These are phyloP conservation scores for Tylopilus sp. DNA, from an alignment of 768 basidiomycete genomes.

Conservation along the genomic window DNA sequence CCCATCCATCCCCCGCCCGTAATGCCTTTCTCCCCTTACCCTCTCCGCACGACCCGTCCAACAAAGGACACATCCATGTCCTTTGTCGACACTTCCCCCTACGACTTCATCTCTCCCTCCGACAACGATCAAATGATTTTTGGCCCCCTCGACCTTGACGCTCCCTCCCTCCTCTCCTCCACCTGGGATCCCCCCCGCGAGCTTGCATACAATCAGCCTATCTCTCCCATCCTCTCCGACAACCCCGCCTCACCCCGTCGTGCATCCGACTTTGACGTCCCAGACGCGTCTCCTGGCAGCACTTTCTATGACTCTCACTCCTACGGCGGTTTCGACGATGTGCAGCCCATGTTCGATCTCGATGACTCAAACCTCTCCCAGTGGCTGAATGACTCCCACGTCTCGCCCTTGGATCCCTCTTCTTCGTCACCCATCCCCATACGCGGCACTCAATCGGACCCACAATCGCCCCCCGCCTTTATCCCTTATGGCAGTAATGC, in stretches of 20 bases:
- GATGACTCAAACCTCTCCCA: slow-evolving; percentile 43
- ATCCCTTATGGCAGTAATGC: slow-evolving; percentile 45
- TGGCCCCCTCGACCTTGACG: slow-evolving; percentile 34
- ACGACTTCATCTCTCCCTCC: slow-evolving; percentile 33
- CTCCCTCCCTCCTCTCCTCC: slow-evolving; percentile 25
- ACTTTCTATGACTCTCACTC: slow-evolving; percentile 34
- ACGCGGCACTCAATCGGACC: slow-evolving; percentile 41
- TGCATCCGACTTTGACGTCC: slow-evolving; percentile 39
- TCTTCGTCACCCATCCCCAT: slow-evolving; percentile 64
- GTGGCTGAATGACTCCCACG: slow-evolving; percentile 65
- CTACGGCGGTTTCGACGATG: slow-evolving; percentile 31
- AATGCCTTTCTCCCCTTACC: slow-evolving; percentile 43
- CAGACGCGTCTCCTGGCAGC: slow-evolving; percentile 38
- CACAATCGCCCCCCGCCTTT: slow-evolving; percentile 45
- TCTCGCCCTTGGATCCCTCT: slow-evolving; percentile 30
- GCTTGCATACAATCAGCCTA: slow-evolving; percentile 38
- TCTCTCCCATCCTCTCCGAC: slow-evolving; percentile 39
- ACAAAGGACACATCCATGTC: slow-evolving; percentile 28
- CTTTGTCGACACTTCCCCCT: slow-evolving; percentile 41
- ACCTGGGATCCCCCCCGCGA: slow-evolving; percentile 29
- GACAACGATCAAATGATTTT: slow-evolving; percentile 35
- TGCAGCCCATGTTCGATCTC: slow-evolving; percentile 37
- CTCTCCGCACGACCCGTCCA: slow-evolving; percentile 33
- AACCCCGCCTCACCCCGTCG: slow-evolving; percentile 39
- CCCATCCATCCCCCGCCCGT: slow-evolving; percentile 24